Percentiles rank a stretch among this genome's conserved stretches.
These are phyloP conservation scores for Orychophragmus violaceus DNA, from an alignment of 345 rosid species.

Conservation along the genomic window DNA sequence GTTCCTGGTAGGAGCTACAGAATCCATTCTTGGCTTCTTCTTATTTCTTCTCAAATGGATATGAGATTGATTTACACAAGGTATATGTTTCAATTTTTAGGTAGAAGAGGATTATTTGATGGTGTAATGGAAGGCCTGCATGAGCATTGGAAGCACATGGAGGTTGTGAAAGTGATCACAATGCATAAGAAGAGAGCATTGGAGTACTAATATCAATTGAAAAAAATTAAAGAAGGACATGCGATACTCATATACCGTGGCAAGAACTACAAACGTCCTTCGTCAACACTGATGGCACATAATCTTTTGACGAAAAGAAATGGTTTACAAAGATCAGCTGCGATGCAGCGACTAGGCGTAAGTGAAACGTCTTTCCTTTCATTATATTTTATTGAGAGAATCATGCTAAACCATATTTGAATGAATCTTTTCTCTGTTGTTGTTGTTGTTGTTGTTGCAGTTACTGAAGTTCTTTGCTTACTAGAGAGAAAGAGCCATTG, in stretches of 20 bases:
- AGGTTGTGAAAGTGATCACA: constrained; percentile 70
- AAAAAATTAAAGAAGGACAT: constrained; percentile 62
- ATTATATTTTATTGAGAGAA: neutral
- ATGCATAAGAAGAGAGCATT: constrained; percentile 76
- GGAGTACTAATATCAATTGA: constrained; percentile 71
- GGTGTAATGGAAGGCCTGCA: constrained; percentile 84
- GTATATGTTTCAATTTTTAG: constrained; percentile 29
- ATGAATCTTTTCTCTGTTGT: neutral
- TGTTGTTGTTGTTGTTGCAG: constrained; percentile 37
- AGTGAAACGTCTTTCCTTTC: constrained; percentile 25
- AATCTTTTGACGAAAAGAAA: constrained; percentile 68
- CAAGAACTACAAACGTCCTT: constrained; percentile 80
- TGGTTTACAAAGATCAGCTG: constrained; percentile 63
- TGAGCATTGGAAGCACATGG: constrained; percentile 92
- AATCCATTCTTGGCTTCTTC: too few species aligned
- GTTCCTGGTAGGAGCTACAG: constrained; percentile 51
- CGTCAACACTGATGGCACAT: constrained; percentile 37
- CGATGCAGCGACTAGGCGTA: constrained; percentile 75
- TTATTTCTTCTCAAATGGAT: neutral
- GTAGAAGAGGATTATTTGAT: constrained; percentile 77
- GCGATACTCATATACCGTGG: constrained; percentile 77
- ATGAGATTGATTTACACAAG: neutral
- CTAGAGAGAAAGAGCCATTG: constrained; percentile 41
- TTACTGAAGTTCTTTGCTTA: constrained; percentile 66
- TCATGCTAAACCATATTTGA: neutral